A percentile compares a stretch with the other conserved stretches of the same genome.
phyloP scores from a whole-genome alignment of 208 protist species.

The Leishmania braziliensis region DNA sequence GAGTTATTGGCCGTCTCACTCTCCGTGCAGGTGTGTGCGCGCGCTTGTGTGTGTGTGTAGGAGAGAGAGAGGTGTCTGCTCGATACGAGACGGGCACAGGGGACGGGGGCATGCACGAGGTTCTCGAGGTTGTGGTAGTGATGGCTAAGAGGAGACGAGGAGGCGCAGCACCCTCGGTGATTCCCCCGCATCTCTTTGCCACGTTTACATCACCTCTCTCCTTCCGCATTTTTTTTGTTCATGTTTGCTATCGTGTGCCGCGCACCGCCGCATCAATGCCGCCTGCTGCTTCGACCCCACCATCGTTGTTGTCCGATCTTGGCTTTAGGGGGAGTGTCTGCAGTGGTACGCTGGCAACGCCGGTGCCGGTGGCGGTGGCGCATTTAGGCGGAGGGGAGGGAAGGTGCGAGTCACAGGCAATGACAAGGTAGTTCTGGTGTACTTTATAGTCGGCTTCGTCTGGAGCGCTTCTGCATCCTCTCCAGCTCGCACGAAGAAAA shows the following conservation, averaged over 20 bases:
- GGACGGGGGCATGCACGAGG: not conserved
- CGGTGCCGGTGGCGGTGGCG: not conserved
- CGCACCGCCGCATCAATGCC: not conserved
- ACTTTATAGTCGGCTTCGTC: conserved; percentile 1
- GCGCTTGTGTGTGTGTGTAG: not conserved
- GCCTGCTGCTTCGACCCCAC: too few relatives aligned
- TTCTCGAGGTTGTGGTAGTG: not conserved
- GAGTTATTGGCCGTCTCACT: not conserved
- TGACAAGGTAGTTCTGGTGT: conserved; percentile 40
- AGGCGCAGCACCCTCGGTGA: conserved; percentile 8
- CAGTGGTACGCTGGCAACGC: not conserved
- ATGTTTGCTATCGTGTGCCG: not conserved
- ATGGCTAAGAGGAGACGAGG: not conserved
- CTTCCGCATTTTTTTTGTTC: not conserved
- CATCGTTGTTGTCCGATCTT: not conserved
- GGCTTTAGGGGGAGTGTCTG: not conserved
- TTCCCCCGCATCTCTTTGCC: conserved; percentile 31
- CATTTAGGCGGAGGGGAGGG: not conserved
- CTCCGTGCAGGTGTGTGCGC: not conserved
- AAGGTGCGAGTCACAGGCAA: conserved; percentile 2
- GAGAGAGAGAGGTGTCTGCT: not conserved
- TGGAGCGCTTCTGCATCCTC: conserved; percentile 29
- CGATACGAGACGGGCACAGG: not conserved
- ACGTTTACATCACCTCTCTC: not conserved
- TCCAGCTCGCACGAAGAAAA: not conserved